These are phyloP conservation scores for Dioszegia hungarica DNA, from an alignment of 768 basidiomycete genomes.

Conservation along the genomic window DNA sequence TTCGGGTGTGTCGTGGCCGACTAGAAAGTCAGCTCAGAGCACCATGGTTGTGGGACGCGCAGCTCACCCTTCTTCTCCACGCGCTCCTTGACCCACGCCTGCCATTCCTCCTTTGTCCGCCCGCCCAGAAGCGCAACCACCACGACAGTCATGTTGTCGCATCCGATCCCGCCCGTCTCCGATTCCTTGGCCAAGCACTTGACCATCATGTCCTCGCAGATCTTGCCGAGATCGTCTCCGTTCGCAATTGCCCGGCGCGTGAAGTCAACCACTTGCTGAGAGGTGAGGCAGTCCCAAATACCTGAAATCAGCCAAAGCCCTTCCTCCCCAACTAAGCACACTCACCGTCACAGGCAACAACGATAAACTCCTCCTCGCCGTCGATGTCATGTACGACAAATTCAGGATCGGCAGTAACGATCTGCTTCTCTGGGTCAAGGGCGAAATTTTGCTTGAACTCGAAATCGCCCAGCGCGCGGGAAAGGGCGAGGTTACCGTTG, in stretches of 20 bases:
- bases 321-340: not conserved
- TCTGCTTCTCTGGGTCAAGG: constrained; percentile 77
- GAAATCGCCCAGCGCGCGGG: constrained; percentile 93
- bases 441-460: constrained; percentile 93
- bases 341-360: constrained; percentile 94
- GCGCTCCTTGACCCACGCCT: constrained; percentile 76
- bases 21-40: constrained; percentile 20
- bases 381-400: constrained; percentile 73
- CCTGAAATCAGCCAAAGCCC: constrained; percentile 54
- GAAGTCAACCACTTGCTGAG: constrained; percentile 87
- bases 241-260: constrained; percentile 75
- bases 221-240: constrained; percentile 71
- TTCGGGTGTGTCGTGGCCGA: constrained; percentile 74
- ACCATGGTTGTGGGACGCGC: not conserved
- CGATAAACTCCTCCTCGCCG: constrained; percentile 88
- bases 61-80: constrained; percentile 58
- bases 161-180: constrained; percentile 87
- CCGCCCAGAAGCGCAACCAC: constrained; percentile 83
- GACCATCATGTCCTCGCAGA: constrained; percentile 83
- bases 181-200: constrained; percentile 92
- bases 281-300: constrained; percentile 95
- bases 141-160: constrained; percentile 98
- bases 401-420: constrained; percentile 93
- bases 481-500: constrained; percentile 93
- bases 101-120: constrained; percentile 87